A percentile compares a stretch with the other conserved stretches of the same genome.
These are phyloP conservation scores for Boletus reticulatus DNA, from an alignment of 768 basidiomycete species.

Conservation along the genomic window DNA sequence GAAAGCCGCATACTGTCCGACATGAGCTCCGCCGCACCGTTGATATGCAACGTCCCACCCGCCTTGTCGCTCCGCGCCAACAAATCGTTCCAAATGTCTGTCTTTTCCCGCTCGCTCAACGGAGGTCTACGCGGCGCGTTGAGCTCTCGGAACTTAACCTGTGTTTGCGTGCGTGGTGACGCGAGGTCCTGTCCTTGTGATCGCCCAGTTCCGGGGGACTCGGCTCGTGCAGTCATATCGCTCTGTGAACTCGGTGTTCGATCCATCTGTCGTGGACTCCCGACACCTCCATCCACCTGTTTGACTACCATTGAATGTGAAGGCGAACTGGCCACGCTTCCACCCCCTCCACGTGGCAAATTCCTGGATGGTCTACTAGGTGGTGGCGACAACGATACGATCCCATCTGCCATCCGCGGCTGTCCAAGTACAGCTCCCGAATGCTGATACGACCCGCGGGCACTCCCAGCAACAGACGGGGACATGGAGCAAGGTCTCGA, in stretches of 20 bases:
- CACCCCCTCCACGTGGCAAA: constrained; percentile 11
- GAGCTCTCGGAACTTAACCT: constrained; percentile 50
- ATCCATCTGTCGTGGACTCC: constrained; percentile 15
- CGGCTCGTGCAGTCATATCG: constrained; percentile 29
- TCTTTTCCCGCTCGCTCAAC: constrained; percentile 69
- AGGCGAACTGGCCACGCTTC: constrained; percentile 5
- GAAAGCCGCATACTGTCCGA: constrained; percentile 45
- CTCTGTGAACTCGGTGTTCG: constrained; percentile 26
- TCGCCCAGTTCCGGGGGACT: constrained; percentile 1
- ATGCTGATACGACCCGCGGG: constrained; percentile 38
- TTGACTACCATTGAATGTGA: constrained; percentile 6
- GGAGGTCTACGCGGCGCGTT: constrained; percentile 33
- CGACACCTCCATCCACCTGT: not conserved
- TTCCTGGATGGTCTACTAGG: constrained; percentile 20
- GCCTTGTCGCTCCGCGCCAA: constrained; percentile 64
- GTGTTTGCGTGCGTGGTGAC: constrained; percentile 24
- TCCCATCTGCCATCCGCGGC: constrained; percentile 19
- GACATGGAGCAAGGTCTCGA: constrained; percentile 44
- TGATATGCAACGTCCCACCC: constrained; percentile 69
- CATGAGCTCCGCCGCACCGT: constrained; percentile 35
- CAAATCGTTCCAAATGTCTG: constrained; percentile 67
- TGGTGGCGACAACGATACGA: constrained; percentile 27
- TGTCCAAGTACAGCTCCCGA: constrained; percentile 1
- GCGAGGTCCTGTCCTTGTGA: constrained; percentile 11
- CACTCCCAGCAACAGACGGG: constrained; percentile 32